Evolutionary conservation across 83 land plant species (phyloP).

Genomic region (Thuja plicata): DNA sequence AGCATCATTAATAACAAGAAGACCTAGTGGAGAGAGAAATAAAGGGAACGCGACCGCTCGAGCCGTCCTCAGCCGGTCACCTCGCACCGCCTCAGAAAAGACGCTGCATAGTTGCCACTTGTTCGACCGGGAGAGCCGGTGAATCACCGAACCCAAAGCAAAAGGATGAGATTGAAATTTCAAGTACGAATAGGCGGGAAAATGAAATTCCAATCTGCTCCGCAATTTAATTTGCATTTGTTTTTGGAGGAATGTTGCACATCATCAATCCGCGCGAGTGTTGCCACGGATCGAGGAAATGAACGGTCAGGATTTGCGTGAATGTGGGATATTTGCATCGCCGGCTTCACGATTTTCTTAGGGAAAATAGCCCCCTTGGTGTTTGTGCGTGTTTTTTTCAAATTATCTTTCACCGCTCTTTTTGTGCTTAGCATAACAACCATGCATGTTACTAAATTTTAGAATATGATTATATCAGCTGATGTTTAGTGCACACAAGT

Average conservation of each 20-base stretch:
- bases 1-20: not conserved
- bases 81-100: not conserved
- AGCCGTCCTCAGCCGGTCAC: not conserved
- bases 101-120: not conserved
- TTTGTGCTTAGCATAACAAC: no score
- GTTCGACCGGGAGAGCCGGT: not conserved
- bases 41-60: not conserved
- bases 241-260: constrained; percentile 4
- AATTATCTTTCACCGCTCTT: no score
- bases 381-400: no score
- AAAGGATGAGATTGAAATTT: not conserved
- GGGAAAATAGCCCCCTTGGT: not conserved
- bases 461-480: no score
- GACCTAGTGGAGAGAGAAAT: constrained; percentile 6
- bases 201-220: constrained; percentile 1
- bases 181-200: constrained; percentile 16
- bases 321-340: not conserved
- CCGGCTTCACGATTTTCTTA: not conserved
- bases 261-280: constrained; percentile 4
- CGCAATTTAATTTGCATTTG: not conserved
- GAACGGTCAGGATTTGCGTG: not conserved
- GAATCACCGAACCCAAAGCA: not conserved
- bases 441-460: no score
- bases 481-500: no score
- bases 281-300: not conserved